Conservation (phyloP, 805 yeast species). For the Barnettozyma botsteinii region DNA sequence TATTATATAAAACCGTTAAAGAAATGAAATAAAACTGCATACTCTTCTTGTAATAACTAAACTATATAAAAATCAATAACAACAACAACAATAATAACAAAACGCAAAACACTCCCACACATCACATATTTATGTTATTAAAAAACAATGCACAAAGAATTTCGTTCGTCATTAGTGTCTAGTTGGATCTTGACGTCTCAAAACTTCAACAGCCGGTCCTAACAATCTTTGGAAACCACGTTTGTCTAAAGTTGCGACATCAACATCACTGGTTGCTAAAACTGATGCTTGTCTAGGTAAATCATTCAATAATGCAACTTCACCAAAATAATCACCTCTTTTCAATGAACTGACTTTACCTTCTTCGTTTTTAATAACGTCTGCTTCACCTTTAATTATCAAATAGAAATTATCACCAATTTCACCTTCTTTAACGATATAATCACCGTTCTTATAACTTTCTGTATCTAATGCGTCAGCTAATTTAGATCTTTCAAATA, state of each 20-base stretch:
- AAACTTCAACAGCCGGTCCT: slow-evolving; percentile 90
- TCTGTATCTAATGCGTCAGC: slow-evolving; percentile 92
- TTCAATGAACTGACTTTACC: slow-evolving; percentile 56
- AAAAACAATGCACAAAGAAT: too few relatives aligned
- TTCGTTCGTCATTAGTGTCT: slow-evolving; percentile 16
- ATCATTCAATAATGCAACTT: slow-evolving; percentile 87
- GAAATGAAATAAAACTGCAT: too few relatives aligned
- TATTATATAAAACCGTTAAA: too few relatives aligned
- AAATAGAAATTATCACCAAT: slow-evolving; percentile 69
- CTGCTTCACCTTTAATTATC: slow-evolving; percentile 78
- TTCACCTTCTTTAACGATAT: slow-evolving; percentile 83
- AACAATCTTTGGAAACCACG: slow-evolving; percentile 88
- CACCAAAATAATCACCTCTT: slow-evolving; percentile 95
- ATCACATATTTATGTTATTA: too few relatives aligned
- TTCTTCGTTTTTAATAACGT: slow-evolving; percentile 53
- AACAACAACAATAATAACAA: not conserved
- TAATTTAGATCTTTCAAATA: slow-evolving; percentile 80
- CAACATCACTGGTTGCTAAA: slow-evolving; percentile 63
- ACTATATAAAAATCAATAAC: not conserved
- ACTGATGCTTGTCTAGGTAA: slow-evolving; percentile 94
- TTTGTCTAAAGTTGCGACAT: slow-evolving; percentile 89
- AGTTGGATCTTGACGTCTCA: slow-evolving; percentile 84
- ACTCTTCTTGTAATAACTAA: too few relatives aligned
- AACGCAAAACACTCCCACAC: too few relatives aligned
- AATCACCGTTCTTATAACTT: slow-evolving; percentile 61